Evolutionary conservation across 352 stramenopile species (phyloP).

Genomic region (Poterioochromonas sp.): DNA sequence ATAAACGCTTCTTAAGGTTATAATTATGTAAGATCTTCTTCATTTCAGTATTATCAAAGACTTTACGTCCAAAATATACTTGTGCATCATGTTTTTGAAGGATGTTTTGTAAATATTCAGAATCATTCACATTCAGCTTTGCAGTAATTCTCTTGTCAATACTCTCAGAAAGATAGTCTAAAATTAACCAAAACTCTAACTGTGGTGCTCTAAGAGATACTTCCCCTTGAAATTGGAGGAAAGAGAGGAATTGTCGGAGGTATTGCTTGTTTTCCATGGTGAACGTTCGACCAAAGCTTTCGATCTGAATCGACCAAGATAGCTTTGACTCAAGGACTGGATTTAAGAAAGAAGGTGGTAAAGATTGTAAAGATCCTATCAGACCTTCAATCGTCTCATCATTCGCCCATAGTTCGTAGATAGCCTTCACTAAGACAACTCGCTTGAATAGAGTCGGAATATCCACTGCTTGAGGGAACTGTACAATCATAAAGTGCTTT

Average conservation of each 20-base stretch:
- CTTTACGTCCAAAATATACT: no score
- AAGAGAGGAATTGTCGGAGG: constrained; percentile 48
- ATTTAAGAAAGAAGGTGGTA: constrained; percentile 36
- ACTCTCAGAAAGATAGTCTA: constrained; percentile 51
- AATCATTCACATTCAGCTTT: constrained; percentile 83
- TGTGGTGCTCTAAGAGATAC: constrained; percentile 54
- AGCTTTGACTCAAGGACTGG: not conserved
- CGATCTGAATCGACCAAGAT: constrained; percentile 55
- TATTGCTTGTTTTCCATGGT: constrained; percentile 52
- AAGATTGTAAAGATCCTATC: constrained; percentile 33
- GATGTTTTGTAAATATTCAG: no score
- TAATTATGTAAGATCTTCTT: not conserved
- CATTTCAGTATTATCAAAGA: not conserved
- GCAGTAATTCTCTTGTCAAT: constrained; percentile 38
- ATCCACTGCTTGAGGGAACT: constrained; percentile 10
- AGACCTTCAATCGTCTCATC: constrained; percentile 37
- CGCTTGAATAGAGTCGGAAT: constrained; percentile 32
- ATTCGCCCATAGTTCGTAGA: constrained; percentile 52
- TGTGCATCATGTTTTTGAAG: no score
- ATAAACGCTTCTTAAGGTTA: constrained; percentile 22
- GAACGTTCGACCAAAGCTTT: constrained; percentile 53
- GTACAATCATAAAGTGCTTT: constrained; percentile 30
- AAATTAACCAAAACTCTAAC: constrained; percentile 54
- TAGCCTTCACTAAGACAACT: constrained; percentile 40
- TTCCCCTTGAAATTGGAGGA: constrained; percentile 47